Percentiles rank a stretch among this genome's conserved stretches.
phyloP scores from a whole-genome alignment of 345 rosid genomes.

The Syzygium aromaticum region DNA sequence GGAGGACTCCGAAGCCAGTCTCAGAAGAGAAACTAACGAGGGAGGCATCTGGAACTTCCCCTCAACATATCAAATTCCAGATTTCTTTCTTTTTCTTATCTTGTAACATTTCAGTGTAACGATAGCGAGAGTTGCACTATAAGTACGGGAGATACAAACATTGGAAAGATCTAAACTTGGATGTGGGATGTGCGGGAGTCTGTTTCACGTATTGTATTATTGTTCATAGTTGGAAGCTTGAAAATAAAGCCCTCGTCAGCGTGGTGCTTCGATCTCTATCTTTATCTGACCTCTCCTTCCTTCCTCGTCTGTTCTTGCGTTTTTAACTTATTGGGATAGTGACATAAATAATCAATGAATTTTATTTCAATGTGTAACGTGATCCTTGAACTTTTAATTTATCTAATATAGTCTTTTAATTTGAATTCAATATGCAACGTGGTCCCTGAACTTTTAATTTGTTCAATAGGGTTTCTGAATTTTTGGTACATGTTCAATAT shows the following conservation, averaged over 20 bases:
- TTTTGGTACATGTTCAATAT: too few species aligned
- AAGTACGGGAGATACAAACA: neutral
- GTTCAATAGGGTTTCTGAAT: too few species aligned
- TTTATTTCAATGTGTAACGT: too few species aligned
- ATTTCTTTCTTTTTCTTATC: neutral
- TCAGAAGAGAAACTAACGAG: neutral
- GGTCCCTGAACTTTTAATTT: too few species aligned
- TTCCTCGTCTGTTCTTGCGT: neutral
- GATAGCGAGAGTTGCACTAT: neutral
- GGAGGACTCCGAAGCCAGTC: neutral
- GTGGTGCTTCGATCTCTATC: neutral
- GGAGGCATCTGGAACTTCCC: neutral
- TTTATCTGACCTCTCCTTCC: neutral
- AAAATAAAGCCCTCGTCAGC: neutral
- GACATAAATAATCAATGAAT: too few species aligned
- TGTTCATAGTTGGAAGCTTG: neutral
- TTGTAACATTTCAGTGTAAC: neutral
- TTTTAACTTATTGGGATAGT: too few species aligned
- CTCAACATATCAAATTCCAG: neutral
- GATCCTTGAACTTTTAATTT: too few species aligned
- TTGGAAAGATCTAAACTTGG: neutral
- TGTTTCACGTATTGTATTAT: neutral
- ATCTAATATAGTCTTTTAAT: too few species aligned
- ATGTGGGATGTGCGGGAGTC: neutral
- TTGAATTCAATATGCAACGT: too few species aligned